Evolutionary conservation across 129 eudicot genomes (phyloP).

Genomic region (Solidago caesia): DNA sequence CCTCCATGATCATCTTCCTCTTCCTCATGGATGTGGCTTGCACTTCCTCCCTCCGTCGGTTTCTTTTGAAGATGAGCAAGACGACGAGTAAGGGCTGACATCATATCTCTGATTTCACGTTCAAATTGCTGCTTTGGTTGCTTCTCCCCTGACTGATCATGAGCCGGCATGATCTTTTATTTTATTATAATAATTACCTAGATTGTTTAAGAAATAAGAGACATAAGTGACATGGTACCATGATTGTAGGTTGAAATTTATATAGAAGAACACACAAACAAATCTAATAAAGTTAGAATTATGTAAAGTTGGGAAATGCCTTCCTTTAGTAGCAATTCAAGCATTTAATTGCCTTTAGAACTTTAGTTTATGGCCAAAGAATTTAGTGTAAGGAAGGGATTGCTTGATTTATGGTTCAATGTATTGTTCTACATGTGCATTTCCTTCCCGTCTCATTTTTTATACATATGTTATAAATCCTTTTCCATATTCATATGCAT

Average conservation of each 20-base stretch:
- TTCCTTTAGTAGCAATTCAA: slow-evolving; percentile 45
- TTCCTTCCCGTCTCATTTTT: too few species aligned
- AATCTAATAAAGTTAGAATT: slow-evolving; percentile 3
- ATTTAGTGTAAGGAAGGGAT: slow-evolving; percentile 20
- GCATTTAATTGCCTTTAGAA: slow-evolving; percentile 31
- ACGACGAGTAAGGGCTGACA: slow-evolving; percentile 57
- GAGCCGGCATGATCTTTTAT: slow-evolving; percentile 20
- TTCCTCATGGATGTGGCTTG: slow-evolving; percentile 29
- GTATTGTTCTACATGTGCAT: neutral
- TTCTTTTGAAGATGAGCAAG: slow-evolving; percentile 46
- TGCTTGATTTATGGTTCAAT: slow-evolving; percentile 16
- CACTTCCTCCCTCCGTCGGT: slow-evolving; percentile 29
- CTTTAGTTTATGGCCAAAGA: slow-evolving; percentile 7
- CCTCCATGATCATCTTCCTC: slow-evolving; percentile 36
- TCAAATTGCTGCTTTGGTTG: slow-evolving; percentile 43
- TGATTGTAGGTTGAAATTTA: slow-evolving; percentile 24
- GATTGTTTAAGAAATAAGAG: neutral
- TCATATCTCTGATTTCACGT: slow-evolving; percentile 55
- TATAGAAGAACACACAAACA: slow-evolving; percentile 21
- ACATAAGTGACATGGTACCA: neutral
- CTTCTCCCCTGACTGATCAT: slow-evolving; percentile 27
- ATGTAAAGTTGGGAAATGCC: slow-evolving; percentile 3
- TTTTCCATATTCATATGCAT: too few species aligned
- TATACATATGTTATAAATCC: too few species aligned
- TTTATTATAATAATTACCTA: neutral